phyloP scores from a whole-genome alignment of 805 yeast species.

The Ogataea neopini region DNA sequence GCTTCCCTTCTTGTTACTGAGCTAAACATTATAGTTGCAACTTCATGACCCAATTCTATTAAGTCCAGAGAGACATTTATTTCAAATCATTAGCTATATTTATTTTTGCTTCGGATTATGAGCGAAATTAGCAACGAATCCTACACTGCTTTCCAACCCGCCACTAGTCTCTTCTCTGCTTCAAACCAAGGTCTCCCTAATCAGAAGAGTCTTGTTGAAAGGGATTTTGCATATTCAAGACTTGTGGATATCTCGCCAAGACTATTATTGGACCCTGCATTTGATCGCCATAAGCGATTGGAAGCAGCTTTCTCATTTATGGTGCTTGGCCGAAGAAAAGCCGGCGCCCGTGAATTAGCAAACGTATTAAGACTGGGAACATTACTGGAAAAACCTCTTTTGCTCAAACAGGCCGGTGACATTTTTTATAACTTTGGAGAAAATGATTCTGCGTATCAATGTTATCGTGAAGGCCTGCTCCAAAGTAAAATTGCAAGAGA shows the following conservation, averaged over 20 bases:
- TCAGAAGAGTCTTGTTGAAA: slow-evolving; percentile 16
- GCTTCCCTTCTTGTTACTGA: too few relatives aligned
- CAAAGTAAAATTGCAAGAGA: slow-evolving; percentile 18
- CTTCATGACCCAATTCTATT: background rate
- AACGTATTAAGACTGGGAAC: slow-evolving; percentile 19
- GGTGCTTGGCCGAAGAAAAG: slow-evolving; percentile 20
- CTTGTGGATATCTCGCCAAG: slow-evolving; percentile 9
- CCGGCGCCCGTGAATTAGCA: slow-evolving; percentile 23
- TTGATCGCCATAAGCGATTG: slow-evolving; percentile 11
- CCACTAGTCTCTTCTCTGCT: slow-evolving; percentile 20
- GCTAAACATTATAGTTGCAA: too few relatives aligned
- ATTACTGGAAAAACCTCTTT: slow-evolving; percentile 12
- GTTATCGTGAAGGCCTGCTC: slow-evolving; percentile 20
- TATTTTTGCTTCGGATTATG: slow-evolving; percentile 17
- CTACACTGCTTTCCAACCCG: slow-evolving; percentile 19
- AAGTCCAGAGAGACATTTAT: background rate
- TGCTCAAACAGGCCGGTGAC: slow-evolving; percentile 20
- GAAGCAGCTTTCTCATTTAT: slow-evolving; percentile 20
- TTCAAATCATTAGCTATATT: slow-evolving; percentile 8
- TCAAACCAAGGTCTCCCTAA: slow-evolving; percentile 20
- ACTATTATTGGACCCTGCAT: slow-evolving; percentile 16
- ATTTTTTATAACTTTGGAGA: slow-evolving; percentile 17
- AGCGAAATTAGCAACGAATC: slow-evolving; percentile 20
- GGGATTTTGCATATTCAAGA: slow-evolving; percentile 20
- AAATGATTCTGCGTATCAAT: slow-evolving; percentile 15